phyloP scores from a whole-genome alignment of 2,329 filamentous ascomycete species.

The Paracamarosporium sp. region DNA sequence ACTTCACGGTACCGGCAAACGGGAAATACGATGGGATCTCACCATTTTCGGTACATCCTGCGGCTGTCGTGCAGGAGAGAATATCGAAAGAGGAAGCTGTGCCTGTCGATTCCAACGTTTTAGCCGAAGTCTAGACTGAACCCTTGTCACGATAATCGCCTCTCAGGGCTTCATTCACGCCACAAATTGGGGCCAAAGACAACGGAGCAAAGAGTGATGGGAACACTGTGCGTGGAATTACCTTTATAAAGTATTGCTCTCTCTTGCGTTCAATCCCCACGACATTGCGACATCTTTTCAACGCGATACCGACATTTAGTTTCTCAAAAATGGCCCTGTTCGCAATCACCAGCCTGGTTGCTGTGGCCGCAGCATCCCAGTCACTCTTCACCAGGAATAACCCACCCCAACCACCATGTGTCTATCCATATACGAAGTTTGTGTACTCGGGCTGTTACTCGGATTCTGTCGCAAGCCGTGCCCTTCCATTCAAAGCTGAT shows the following conservation, averaged over 20 bases:
- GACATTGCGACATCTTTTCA: background rate
- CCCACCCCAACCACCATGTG: constrained; percentile 23
- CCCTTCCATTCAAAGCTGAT: constrained; percentile 34
- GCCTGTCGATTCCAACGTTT: constrained; percentile 14
- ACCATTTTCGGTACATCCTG: background rate
- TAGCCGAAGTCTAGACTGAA: background rate
- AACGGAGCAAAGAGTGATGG: constrained; percentile 1
- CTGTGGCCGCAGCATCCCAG: constrained; percentile 2
- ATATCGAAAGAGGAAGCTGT: constrained; percentile 6
- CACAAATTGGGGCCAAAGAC: background rate
- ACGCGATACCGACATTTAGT: background rate
- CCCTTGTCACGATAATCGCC: constrained; percentile 16
- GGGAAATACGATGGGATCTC: background rate
- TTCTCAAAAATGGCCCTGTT: constrained; percentile 5
- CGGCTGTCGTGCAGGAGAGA: constrained; percentile 3
- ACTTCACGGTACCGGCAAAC: background rate
- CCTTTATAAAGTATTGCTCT: background rate
- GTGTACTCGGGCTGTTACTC: constrained; percentile 44
- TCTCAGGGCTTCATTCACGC: background rate
- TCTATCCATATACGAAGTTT: constrained; percentile 39
- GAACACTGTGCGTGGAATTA: too few species aligned
- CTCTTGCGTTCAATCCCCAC: background rate
- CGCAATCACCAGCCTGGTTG: background rate
- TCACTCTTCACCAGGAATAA: constrained; percentile 16
- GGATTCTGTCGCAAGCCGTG: constrained; percentile 30